Conservation (phyloP, 331 rosid genomes). For the Rhamnella rubrinervis region DNA sequence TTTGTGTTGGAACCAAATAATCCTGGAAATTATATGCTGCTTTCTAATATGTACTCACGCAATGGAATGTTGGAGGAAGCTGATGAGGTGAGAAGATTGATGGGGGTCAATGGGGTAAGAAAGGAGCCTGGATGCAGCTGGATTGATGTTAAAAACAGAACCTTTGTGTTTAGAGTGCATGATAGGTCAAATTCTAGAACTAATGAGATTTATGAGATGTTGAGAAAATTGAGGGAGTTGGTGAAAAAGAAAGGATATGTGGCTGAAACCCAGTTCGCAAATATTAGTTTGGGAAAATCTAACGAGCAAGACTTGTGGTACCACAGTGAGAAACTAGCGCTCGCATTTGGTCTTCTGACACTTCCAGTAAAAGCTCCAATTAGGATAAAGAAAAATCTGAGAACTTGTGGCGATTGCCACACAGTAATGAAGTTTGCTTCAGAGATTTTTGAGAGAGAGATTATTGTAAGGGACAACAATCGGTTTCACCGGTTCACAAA, state of each 20-base stretch:
- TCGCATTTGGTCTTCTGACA: constrained; percentile 58
- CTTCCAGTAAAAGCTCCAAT: constrained; percentile 50
- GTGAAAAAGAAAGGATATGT: constrained; percentile 37
- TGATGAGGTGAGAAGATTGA: constrained; percentile 40
- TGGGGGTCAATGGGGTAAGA: constrained; percentile 43
- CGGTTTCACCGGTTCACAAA: constrained; percentile 54
- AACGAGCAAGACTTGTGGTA: constrained; percentile 55
- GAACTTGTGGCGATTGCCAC: constrained; percentile 60
- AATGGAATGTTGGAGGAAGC: constrained; percentile 48
- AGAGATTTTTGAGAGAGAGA: constrained; percentile 46
- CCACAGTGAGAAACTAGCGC: constrained; percentile 58
- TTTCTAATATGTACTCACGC: constrained; percentile 35
- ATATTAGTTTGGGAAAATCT: constrained; percentile 37
- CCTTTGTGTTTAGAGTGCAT: constrained; percentile 40
- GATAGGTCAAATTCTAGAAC: constrained; percentile 45
- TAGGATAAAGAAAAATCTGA: constrained; percentile 57
- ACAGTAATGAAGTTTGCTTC: constrained; percentile 50
- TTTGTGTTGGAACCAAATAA: constrained; percentile 52
- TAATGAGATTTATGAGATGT: constrained; percentile 38
- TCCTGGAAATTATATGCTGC: constrained; percentile 45
- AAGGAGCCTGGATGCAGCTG: constrained; percentile 50
- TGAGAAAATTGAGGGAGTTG: constrained; percentile 35
- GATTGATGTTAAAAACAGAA: constrained; percentile 42
- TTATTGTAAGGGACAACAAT: constrained; percentile 51
- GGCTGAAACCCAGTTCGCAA: constrained; percentile 41